Conservation (phyloP, 495 filamentous ascomycete species). For the Lentithecium fluviatile region DNA sequence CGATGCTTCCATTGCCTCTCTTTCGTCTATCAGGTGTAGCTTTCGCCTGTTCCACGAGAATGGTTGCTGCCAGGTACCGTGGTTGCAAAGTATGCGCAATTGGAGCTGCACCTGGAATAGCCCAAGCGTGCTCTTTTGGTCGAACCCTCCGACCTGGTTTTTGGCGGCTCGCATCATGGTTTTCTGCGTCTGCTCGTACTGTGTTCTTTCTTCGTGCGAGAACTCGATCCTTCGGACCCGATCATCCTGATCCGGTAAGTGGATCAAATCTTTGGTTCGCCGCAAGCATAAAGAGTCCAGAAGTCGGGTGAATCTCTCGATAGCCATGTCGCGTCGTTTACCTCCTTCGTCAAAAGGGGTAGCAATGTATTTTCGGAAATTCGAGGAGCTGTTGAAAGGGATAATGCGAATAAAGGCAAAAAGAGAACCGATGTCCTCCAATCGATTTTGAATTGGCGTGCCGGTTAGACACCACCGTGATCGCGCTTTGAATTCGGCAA, state of each 20-base stretch:
- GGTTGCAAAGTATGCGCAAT: constrained; percentile 28
- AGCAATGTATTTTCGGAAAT: constrained; percentile 20
- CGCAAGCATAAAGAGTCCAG: constrained; percentile 30
- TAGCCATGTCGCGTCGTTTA: constrained; percentile 5
- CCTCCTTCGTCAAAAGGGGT: constrained; percentile 11
- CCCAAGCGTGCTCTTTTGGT: constrained; percentile 17
- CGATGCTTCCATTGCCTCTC: constrained; percentile 18
- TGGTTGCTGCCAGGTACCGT: constrained; percentile 21
- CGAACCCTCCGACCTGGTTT: constrained; percentile 19
- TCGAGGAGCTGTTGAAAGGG: constrained; percentile 10
- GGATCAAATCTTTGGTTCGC: constrained; percentile 27
- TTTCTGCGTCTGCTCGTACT: constrained; percentile 23
- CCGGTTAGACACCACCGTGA: constrained; percentile 32
- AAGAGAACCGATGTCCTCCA: constrained; percentile 30
- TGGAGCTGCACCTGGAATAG: constrained; percentile 26
- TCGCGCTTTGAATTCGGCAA: constrained; percentile 12
- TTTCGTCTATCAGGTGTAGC: constrained; percentile 16
- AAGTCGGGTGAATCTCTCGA: constrained; percentile 18
- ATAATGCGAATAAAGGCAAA: constrained; percentile 23
- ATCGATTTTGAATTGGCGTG: constrained; percentile 33
- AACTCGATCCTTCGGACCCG: constrained; percentile 8
- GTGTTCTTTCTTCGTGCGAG: constrained; percentile 1
- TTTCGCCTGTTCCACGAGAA: constrained; percentile 24
- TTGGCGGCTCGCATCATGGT: constrained; percentile 13
- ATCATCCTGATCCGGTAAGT: constrained; percentile 21